Evolutionary conservation across 1,139 yeast genomes (phyloP).

Genomic region (Sugiyamaella sp.): DNA sequence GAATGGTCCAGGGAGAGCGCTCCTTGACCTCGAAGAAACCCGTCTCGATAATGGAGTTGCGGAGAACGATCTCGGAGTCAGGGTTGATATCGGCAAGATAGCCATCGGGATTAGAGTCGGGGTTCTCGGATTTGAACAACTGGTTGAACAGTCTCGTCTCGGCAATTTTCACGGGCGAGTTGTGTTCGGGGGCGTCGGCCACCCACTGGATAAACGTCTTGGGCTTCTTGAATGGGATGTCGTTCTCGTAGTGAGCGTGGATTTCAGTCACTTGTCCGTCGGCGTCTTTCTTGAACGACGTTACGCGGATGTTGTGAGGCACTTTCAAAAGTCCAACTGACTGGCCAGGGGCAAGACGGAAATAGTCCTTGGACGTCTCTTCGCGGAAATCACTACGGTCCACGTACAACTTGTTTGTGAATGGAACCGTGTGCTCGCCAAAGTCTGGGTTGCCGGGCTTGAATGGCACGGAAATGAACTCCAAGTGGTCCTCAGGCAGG

Average conservation of each 20-base stretch:
- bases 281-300: conserved; percentile 63
- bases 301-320: conserved; percentile 79
- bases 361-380: conserved; percentile 61
- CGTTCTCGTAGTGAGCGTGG: conserved; percentile 80
- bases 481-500: conserved; percentile 71
- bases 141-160: conserved; percentile 90
- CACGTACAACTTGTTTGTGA: conserved; percentile 76
- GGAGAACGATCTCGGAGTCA: conserved; percentile 69
- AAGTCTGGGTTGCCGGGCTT: conserved; percentile 78
- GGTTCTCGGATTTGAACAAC: conserved; percentile 89
- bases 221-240: conserved; percentile 66
- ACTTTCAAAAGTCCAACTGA: conserved; percentile 96
- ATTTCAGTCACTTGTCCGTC: conserved; percentile 68
- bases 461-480: conserved; percentile 77
- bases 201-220: conserved; percentile 98
- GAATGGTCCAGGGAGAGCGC: conserved; percentile 78
- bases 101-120: conserved; percentile 85
- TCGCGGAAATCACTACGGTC: conserved; percentile 88
- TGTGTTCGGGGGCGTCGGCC: conserved; percentile 63
- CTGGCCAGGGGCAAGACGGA: conserved; percentile 91
- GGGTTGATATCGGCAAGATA: conserved; percentile 81
- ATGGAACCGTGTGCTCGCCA: conserved; percentile 77
- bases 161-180: conserved; percentile 62
- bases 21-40: conserved; percentile 69
- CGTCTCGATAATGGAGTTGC: conserved; percentile 74